Base-by-base conservation (phyloP, 2,329 filamentous ascomycete genomes). In the Botrytis fabae region DNA sequence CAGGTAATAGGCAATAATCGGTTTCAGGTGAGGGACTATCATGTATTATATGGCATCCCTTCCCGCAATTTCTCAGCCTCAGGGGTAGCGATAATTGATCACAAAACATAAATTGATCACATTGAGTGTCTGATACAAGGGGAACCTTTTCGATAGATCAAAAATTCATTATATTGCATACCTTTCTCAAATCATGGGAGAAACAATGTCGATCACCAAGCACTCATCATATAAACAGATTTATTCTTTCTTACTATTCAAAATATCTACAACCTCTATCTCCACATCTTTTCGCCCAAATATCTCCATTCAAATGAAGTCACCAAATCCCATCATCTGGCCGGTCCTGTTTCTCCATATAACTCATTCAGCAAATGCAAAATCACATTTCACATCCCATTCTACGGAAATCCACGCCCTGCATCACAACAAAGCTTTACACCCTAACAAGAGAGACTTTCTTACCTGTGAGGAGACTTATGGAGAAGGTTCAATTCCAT, bases 401-500 rank as follows among this genome's bases (percentile, higher is more conserved):
- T 42, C 35, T 22, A 22, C 48, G 7, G 32, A 71, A 44, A 18
- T n/a, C 9, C 38, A 71, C 35, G 44, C 69, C 3, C 25, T 44
- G 8, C 35, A 57, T 35, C 60, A 65, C 22, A 46, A 18, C 6
- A 48, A 51, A 70, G 8, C n/a, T 63, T 20, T 8, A 14, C 25
- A 66, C 22, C 10, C 20, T 48, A 46, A 32, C 14, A 76, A 76
- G 42, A 32, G 73, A 48, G 70, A 46, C 42, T 73, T 69, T 35
- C 70, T 75, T n/a, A 72, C 74, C 38, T 77, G 75, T 48, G 60
- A 70, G 5, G 46, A 78, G 54, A 75, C 74, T 1, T 78, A 75
- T 16, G 75, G 76, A 12, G 69, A 59, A 16, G 75, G 75, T 6
- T 76, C 74, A 0, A 59, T 76, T 4, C 71, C 64, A 0, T 78